These are phyloP conservation scores for Mycena rosella DNA, from an alignment of 768 basidiomycete species.

Conservation along the genomic window DNA sequence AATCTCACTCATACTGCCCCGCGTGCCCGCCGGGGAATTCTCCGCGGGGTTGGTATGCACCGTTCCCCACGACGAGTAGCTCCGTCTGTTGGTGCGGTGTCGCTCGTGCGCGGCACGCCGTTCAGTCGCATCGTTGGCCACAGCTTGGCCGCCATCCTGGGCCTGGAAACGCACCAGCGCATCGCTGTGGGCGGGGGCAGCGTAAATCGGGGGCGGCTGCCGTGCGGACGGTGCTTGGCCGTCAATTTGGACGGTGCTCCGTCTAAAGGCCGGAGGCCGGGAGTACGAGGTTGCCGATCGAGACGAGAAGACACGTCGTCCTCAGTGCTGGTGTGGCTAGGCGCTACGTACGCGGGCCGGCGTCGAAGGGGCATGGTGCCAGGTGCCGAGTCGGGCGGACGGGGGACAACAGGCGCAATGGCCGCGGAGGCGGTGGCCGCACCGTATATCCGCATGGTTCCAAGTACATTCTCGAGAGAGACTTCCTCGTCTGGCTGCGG, in stretches of 20 bases:
- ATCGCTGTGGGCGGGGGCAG: constrained; percentile 10
- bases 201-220: constrained; percentile 26
- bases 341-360: constrained; percentile 3
- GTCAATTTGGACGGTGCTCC: constrained; percentile 33
- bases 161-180: constrained; percentile 16
- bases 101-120: constrained; percentile 26
- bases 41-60: constrained; percentile 22
- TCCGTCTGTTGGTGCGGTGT: constrained; percentile 24
- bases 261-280: constrained; percentile 28
- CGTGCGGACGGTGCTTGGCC: constrained; percentile 12
- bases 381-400: constrained; percentile 22
- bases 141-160: not conserved
- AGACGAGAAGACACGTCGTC: constrained; percentile 8
- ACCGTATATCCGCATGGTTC: constrained; percentile 25
- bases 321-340: not conserved
- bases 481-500: constrained; percentile 13
- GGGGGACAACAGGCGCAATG: constrained; percentile 21
- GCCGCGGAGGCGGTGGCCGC: constrained; percentile 25
- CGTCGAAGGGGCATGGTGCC: not conserved
- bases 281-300: not conserved
- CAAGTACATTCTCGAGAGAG: constrained; percentile 25
- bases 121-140: constrained; percentile 4
- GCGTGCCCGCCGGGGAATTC: constrained; percentile 8
- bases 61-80: constrained; percentile 37
- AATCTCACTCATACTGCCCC: constrained; percentile 28